A percentile compares a stretch with the other conserved stretches of the same genome.
phyloP scores from a whole-genome alignment of 352 stramenopile genomes.

The Achlya hypogyna region DNA sequence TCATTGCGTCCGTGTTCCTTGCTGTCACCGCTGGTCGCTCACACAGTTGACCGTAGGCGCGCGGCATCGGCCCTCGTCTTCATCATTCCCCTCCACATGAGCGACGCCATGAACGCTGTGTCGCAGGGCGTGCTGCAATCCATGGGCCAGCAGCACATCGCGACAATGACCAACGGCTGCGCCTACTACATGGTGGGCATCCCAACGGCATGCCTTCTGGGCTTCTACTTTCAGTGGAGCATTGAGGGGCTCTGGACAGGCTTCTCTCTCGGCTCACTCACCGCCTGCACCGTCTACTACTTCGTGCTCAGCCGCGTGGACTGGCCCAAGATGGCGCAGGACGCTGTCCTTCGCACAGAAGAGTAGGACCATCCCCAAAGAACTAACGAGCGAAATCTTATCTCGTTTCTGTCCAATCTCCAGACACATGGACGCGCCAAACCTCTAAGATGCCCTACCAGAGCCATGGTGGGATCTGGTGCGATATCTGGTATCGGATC shows the following conservation, averaged over 20 bases:
- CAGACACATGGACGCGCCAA: too few species aligned
- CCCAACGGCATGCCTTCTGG: constrained; percentile 48
- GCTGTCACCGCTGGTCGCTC: background rate
- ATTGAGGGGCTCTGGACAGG: constrained; percentile 72
- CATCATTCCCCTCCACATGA: constrained; percentile 57
- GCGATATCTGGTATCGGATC: too few species aligned
- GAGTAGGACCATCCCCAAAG: background rate
- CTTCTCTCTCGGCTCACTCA: constrained; percentile 42
- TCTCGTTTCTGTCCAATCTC: too few species aligned
- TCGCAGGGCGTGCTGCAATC: constrained; percentile 70
- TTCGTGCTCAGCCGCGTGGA: background rate
- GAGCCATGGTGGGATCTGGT: too few species aligned
- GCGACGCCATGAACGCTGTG: constrained; percentile 57
- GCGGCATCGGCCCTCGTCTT: constrained; percentile 34
- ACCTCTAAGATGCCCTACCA: too few species aligned
- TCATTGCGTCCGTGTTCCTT: constrained; percentile 32
- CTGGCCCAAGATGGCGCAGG: constrained; percentile 6
- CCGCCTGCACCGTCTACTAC: constrained; percentile 38
- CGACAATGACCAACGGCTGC: constrained; percentile 51
- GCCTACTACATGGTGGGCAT: constrained; percentile 65
- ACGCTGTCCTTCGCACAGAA: constrained; percentile 7
- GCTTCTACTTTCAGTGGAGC: constrained; percentile 43
- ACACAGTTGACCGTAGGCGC: background rate
- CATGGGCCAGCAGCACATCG: constrained; percentile 44
- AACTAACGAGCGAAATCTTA: too few species aligned